Base-by-base conservation (phyloP, 805 yeast species). In the Candida dajiaensis region DNA sequence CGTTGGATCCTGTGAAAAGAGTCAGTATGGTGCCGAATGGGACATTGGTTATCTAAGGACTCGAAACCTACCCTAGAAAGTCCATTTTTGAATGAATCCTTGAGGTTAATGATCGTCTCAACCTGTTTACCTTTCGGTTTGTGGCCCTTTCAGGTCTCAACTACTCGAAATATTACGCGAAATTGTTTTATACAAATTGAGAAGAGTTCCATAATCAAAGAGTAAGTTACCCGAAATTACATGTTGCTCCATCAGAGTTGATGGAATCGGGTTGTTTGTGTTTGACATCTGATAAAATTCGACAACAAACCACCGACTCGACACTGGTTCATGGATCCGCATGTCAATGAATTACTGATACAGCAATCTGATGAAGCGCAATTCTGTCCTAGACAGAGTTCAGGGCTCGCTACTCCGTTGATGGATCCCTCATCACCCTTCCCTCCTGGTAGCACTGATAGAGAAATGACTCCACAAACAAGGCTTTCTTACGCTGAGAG, bases 1-100 rank as follows among this genome's bases (percentile, higher is more conserved):
- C 63, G 49, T 6, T 52, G 51, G n/a, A 59, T 51, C 28, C 64
- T 60, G 26, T 5, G 16, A 10, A 18, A 16, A n/a, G 21, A 38
- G 48, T 42, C 44, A 49, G 51, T 38, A n/a, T 19, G 25, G 23
- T 23, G 29, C 26, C 38, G 26, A 23, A 23, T n/a, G 19, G 4
- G 9, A 15, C 7, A 38, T 23, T 23, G 23, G 15, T 4, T 13
- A 13, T 18, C 18, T 6, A 21, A 11, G 6, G 22, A 6, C n/a
- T 23, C 15, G 19, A 13, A 4, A 40, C 57, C 21, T 15, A 56
- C 59, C 59, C 61, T 18, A 48, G 44, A 48, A 50, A 55, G 16
- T 55, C 60, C 60, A 56, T 56, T 20, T 22, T 18, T 28, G 31
- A 33, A 8, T 16, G 16, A 20, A 33, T 5, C 20, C 16, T n/a